Base-by-base conservation (phyloP, 306 rosid species). In the Crataegus laevigata region DNA sequence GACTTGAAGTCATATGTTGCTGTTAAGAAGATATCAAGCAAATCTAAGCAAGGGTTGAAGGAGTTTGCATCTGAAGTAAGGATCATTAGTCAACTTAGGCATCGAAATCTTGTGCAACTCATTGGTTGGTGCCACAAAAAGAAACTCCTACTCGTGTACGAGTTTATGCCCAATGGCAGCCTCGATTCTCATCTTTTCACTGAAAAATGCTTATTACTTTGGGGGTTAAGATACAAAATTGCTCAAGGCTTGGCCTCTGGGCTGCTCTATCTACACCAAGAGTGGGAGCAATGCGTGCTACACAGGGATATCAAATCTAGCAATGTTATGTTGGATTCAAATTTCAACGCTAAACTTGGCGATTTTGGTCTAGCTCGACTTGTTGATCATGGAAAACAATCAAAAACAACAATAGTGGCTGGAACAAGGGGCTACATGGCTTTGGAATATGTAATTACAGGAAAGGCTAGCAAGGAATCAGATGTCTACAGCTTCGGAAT, bases 51-150 rank as follows among this genome's bases (percentile, higher is more conserved):
- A 45, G 74, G 74, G 11, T 2, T 19, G 19, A 69, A 69, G 74
- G 74, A 69, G 42, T 69, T 50, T 15, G 61, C 43, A 4, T n/a
- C 74, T 5, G 74, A 70, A 50, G 21, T 69, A 1, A 19, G 0
- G 1, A 30, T 10, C 29, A 70, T 68, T 0, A 68, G 72, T 68
- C 72, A 30, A 24, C 72, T 68, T 43, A 68, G 58, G 38, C 58
- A 43, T 15, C 72, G 72, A 18, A 47, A 47, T 75, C 71, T 86
- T 52, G 83, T 83, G 1, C 58, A 75, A 68, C 81, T 86, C 15
- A 50, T 60, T 22, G 85, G 89, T 54, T 85, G 87, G 89, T 80
- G 83, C 62, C 87, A 85, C 21, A 22, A 72, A 68, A 83, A 51
- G 52, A 59, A 76, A 21, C 34, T 83, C 10, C 38, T 84, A 19